These are phyloP conservation scores for Cladophialophora yegresii DNA, from an alignment of 2,329 filamentous ascomycete species.

Conservation along the genomic window DNA sequence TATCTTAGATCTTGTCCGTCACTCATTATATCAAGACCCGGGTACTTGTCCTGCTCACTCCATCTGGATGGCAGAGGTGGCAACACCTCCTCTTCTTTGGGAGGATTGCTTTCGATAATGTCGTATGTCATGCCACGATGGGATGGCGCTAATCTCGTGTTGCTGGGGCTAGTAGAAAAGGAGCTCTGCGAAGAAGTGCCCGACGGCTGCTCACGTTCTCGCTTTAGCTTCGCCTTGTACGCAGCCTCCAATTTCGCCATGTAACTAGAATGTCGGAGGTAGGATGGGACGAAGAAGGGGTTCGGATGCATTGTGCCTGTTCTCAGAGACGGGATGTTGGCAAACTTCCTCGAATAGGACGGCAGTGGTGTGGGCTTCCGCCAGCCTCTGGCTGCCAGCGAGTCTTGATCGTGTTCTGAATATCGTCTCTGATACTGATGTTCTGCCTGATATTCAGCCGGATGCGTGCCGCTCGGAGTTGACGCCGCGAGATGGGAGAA, in stretches of 20 bases:
- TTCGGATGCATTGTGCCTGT: conserved; percentile 40
- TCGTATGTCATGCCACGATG: conserved; percentile 82
- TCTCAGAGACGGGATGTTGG: conserved; percentile 39
- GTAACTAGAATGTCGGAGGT: conserved; percentile 76
- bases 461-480: conserved; percentile 41
- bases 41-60: conserved; percentile 76
- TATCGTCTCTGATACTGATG: conserved; percentile 40
- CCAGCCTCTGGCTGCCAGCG: conserved; percentile 50
- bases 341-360: conserved; percentile 53
- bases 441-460: conserved; percentile 42
- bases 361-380: conserved; percentile 48
- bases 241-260: conserved; percentile 72
- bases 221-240: conserved; percentile 61
- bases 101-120: conserved; percentile 73
- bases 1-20: conserved; percentile 73
- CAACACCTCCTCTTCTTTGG: conserved; percentile 62
- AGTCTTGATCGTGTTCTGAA: conserved; percentile 52
- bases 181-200: conserved; percentile 48
- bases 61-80: conserved; percentile 76
- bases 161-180: conserved; percentile 53
- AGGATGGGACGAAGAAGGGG: conserved; percentile 78
- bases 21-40: conserved; percentile 70
- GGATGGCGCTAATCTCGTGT: conserved; percentile 58
- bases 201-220: conserved; percentile 54
- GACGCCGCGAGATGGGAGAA: conserved; percentile 39